Base-by-base conservation (phyloP, 352 stramenopile species). In the Elongisporangium undulatum region DNA sequence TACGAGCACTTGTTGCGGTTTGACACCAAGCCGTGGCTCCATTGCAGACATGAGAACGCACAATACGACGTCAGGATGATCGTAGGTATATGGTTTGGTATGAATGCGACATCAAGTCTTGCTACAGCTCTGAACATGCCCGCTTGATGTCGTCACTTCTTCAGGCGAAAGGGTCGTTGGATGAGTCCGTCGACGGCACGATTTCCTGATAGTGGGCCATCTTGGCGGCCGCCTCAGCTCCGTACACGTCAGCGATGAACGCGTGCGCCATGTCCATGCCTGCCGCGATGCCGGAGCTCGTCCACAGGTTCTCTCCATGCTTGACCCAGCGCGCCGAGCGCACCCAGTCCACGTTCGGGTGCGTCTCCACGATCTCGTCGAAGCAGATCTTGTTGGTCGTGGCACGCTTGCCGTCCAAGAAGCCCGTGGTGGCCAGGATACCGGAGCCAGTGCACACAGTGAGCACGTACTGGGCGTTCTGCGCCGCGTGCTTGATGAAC, bases 331-430 rank as follows among this genome's bases (percentile, higher is more conserved):
- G 74, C 26, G 78, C 81, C 54, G 85, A 75, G 53, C 66, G 63
- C 10, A 85, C 67, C 78, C 81, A 90, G 6, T 74, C 19, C 16
- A 86, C 74, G 1, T 39, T 60, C n/a, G 72, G 72, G 19, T 74
- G 59, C 17, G 62, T 45, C 17, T 60, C 20, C 21, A 66, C 66
- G 24, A 89, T 65, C 7, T 71, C 48, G 16, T 68, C 54, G 58
- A 79, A 87, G 24, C 60, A 67, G 24, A 82, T 66, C 56, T 89
- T 89, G 72, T 89, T 89, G 59, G 79, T 87, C n/a, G 79, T 89
- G 48, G 79, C 76, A 49, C 55, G 59, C 24, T 70, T 74, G 17
- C 65, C 70, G 38, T 79, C 74, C 23, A 89, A 52, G 16, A 79
- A 63, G 5, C 76, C 79, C 7, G 72, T 73, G 10, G 68, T 61